A percentile compares a stretch with the other conserved stretches of the same genome.
These are phyloP conservation scores for Luzula sylvatica DNA, from an alignment of 176 grass and related monocot genomes.

Conservation along the genomic window DNA sequence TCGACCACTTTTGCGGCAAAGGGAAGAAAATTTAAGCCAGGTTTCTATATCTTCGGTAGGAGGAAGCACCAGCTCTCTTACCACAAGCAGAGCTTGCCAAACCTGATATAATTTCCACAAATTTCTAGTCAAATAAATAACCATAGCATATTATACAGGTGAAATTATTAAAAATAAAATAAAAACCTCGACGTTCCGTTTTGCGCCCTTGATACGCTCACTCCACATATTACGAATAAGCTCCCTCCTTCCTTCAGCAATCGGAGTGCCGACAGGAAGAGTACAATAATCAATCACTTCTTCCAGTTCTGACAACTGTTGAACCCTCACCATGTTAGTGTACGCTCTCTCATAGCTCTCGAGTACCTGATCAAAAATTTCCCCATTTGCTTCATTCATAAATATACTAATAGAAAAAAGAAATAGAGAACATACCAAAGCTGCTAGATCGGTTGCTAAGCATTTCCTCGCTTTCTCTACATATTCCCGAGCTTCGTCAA, in stretches of 20 bases:
- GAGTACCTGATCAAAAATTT: slow-evolving; percentile 46
- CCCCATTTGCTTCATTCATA: not conserved
- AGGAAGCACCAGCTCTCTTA: slow-evolving; percentile 96
- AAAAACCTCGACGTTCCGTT: slow-evolving; percentile 90
- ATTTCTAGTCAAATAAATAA: too few relatives aligned
- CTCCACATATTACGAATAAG: slow-evolving; percentile 99
- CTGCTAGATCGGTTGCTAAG: slow-evolving; percentile 91
- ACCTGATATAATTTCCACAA: slow-evolving; percentile 39
- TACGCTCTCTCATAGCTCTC: slow-evolving; percentile 98
- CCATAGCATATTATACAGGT: too few relatives aligned
- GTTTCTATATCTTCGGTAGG: slow-evolving; percentile 92
- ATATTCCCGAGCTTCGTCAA: slow-evolving; percentile 66
- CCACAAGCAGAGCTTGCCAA: slow-evolving; percentile 86
- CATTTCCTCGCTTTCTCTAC: slow-evolving; percentile 93
- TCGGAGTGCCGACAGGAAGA: slow-evolving; percentile 56
- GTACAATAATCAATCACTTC: slow-evolving; percentile 99
- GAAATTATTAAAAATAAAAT: too few relatives aligned
- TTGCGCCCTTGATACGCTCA: slow-evolving; percentile 91
- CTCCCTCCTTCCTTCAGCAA: slow-evolving; percentile 81
- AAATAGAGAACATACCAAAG: slow-evolving; percentile 45
- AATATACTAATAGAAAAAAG: slow-evolving; percentile 8
- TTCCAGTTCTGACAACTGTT: slow-evolving; percentile 94
- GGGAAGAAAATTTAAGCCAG: slow-evolving; percentile 95
- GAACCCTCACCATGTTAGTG: slow-evolving; percentile 97
- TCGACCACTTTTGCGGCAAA: slow-evolving; percentile 94